A percentile compares a stretch with the other conserved stretches of the same genome.
These are phyloP conservation scores for Coemansia sp. DNA, from an alignment of 192 early-diverging fungal genomes.

Conservation along the genomic window DNA sequence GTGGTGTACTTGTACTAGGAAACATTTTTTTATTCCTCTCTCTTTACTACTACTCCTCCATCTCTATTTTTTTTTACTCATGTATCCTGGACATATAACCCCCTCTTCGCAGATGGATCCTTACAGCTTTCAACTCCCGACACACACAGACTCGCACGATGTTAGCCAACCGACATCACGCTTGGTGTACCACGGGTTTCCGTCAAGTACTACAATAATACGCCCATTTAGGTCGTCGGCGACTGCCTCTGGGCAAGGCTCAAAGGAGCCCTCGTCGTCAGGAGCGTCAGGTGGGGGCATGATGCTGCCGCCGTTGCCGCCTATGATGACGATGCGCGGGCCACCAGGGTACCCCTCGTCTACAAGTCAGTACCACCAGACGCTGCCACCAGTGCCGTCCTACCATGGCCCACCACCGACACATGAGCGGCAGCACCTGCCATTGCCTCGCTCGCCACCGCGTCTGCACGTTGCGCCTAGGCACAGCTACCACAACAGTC, in stretches of 20 bases:
- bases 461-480: background rate
- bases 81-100: background rate
- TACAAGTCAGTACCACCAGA: background rate
- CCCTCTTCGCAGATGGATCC: background rate
- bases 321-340: background rate
- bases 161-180: background rate
- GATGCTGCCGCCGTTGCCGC: background rate
- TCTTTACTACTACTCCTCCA: background rate
- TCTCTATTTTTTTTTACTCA: slow-evolving; percentile 1
- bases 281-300: background rate
- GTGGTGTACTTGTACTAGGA: slow-evolving; percentile 9
- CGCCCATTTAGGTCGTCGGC: background rate
- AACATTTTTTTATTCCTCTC: background rate
- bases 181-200: background rate
- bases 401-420: background rate
- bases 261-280: background rate
- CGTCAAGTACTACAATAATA: background rate
- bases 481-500: background rate
- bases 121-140: slow-evolving; percentile 5
- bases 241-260: background rate
- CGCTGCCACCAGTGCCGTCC: background rate
- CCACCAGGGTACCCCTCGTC: background rate
- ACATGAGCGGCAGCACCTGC: background rate
- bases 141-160: background rate
- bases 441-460: background rate